A percentile compares a stretch with the other conserved stretches of the same genome.
Conservation (phyloP, 129 eudicot species). For the Cynara cardunculus region DNA sequence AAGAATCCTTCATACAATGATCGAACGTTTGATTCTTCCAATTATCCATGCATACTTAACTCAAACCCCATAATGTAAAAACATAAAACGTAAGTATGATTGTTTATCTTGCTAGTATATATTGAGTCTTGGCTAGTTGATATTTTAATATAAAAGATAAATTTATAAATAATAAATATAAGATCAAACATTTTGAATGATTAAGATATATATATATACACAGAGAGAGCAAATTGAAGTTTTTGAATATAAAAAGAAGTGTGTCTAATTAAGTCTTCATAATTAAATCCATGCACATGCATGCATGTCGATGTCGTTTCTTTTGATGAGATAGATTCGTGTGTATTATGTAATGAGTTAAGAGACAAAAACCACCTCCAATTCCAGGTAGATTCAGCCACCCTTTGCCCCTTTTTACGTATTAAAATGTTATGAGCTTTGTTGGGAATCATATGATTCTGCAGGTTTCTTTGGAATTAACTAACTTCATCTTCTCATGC, state of each 20-base stretch:
- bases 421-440: constrained; percentile 22
- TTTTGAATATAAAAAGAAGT: background rate
- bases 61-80: background rate
- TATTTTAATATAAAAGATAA: too few relatives aligned
- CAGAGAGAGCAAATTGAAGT: background rate
- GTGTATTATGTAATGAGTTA: constrained; percentile 17
- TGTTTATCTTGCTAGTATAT: background rate
- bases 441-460: constrained; percentile 32
- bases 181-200: background rate
- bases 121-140: background rate
- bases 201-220: background rate
- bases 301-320: constrained; percentile 20
- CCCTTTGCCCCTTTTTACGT: constrained; percentile 13
- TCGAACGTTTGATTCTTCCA: too few relatives aligned
- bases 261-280: background rate
- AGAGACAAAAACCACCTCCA: constrained; percentile 34
- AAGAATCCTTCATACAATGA: too few relatives aligned
- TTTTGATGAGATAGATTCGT: constrained; percentile 12
- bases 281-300: constrained; percentile 12
- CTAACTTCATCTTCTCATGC: constrained; percentile 12
- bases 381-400: constrained; percentile 43
- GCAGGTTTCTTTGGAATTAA: constrained; percentile 23
- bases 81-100: background rate
- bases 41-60: too few relatives aligned
- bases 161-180: too few relatives aligned